Base-by-base conservation (phyloP, 768 basidiomycete genomes). In the Suillus decipiens region DNA sequence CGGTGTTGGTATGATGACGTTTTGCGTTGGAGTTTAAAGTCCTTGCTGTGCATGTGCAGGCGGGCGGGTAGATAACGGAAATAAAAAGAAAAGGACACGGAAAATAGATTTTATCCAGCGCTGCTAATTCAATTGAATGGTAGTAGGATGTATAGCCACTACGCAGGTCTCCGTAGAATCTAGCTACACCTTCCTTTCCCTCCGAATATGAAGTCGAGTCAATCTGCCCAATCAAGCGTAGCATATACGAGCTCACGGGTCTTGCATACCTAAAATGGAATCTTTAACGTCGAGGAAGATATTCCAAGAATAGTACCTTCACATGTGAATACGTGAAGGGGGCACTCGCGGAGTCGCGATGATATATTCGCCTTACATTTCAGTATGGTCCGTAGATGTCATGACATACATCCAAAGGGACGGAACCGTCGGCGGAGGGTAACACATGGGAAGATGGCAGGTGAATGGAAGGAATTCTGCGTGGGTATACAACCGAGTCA, bases 341-440 rank as follows among this genome's bases (percentile, higher is more conserved):
- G 53, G 17, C 33, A 19, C 34, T 63, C 24, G 15, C n/a, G n/a
- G n/a, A n/a, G n/a, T n/a, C n/a, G n/a, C 41, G 41, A 41, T 15
- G 14, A 39, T 8, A 10, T 36, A 36, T 36, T 36, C 8, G 28
- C 28, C 28, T 37, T 37, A 37, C 36, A 61, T 43, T n/a, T n/a
- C 48, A 24, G 15, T 2, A 4, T 33, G 58, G n/a, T 65, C 64
- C 64, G 62, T 28, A 28, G 28, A 28, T 28, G 28, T 28, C 28
- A 28, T 28, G 3, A 28, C 28, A 28, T 28, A 28, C 28, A 28
- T 28, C 28, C 50, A 65, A 58, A 55, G 5, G 15, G 31, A 64
- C 72, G 70, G 72, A 61, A 61, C 70, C 70, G 73, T 73, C 75
- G 72, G 73, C 72, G 73, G 75, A 75, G 68, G 64, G 66, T 39